A percentile compares a stretch with the other conserved stretches of the same genome.
phyloP scores from a whole-genome alignment of 495 filamentous ascomycete genomes.

The Umbilicaria muhlenbergii region DNA sequence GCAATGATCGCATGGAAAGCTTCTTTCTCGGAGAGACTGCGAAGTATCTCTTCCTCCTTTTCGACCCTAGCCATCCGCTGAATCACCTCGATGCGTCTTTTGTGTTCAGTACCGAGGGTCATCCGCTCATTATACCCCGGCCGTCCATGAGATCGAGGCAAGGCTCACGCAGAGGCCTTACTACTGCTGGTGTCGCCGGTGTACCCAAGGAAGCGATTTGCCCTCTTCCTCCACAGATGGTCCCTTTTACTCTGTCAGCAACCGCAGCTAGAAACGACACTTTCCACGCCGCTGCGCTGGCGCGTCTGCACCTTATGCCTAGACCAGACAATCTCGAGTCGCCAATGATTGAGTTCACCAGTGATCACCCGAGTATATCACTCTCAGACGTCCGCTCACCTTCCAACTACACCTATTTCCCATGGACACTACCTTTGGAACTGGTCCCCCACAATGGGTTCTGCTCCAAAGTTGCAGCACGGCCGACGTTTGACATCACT shows the following conservation, averaged over 20 bases:
- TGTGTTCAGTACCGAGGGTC: slow-evolving; percentile 92
- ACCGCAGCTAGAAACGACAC: slow-evolving; percentile 75
- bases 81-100: slow-evolving; percentile 74
- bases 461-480: slow-evolving; percentile 46
- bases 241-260: slow-evolving; percentile 55
- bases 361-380: slow-evolving; percentile 37
- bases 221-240: slow-evolving; percentile 36
- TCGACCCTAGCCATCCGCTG: slow-evolving; percentile 70
- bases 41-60: slow-evolving; percentile 87
- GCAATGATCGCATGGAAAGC: slow-evolving; percentile 94
- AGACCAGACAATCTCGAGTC: slow-evolving; percentile 34
- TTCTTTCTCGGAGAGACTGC: slow-evolving; percentile 95
- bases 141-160: slow-evolving; percentile 13
- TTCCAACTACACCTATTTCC: slow-evolving; percentile 72
- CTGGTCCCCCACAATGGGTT: slow-evolving; percentile 59
- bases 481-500: slow-evolving; percentile 58
- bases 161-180: not conserved
- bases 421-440: slow-evolving; percentile 72
- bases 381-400: slow-evolving; percentile 44
- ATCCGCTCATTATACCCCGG: slow-evolving; percentile 75
- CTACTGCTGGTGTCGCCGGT: not conserved
- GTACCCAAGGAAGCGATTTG: slow-evolving; percentile 23
- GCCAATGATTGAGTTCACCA: slow-evolving; percentile 33
- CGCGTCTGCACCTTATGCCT: slow-evolving; percentile 63
- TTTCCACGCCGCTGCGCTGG: slow-evolving; percentile 80